phyloP scores from a whole-genome alignment of 2,329 filamentous ascomycete genomes.

The Beauveria bassiana region DNA sequence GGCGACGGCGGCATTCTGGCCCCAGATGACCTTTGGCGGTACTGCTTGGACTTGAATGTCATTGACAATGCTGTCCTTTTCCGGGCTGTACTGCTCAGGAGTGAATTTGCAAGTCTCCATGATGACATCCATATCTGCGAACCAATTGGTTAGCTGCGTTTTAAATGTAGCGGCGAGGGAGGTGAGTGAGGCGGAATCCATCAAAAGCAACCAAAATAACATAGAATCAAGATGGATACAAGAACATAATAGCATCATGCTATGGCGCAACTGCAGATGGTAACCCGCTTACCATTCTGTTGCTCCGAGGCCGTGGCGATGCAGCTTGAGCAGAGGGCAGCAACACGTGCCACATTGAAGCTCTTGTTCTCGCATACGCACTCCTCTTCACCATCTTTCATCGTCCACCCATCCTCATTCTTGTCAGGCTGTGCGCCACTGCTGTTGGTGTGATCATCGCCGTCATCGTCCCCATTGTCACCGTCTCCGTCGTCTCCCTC shows the following conservation, averaged over 20 bases:
- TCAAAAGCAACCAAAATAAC: not conserved
- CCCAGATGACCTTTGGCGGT: slow-evolving; percentile 18
- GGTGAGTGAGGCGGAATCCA: too few relatives aligned
- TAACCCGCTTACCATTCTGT: slow-evolving; percentile 23
- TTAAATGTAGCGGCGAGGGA: not conserved
- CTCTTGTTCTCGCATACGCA: slow-evolving; percentile 33
- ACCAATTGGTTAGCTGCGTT: not conserved
- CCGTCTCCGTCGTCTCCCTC: not conserved
- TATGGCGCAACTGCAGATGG: not conserved
- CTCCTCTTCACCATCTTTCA: slow-evolving; percentile 22
- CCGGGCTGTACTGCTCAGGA: slow-evolving; percentile 21
- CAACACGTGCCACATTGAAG: slow-evolving; percentile 31
- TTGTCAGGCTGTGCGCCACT: not conserved
- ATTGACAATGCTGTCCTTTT: slow-evolving; percentile 24
- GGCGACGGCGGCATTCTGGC: slow-evolving; percentile 12
- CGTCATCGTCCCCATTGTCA: not conserved
- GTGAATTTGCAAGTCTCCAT: slow-evolving; percentile 29
- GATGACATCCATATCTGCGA: slow-evolving; percentile 28
- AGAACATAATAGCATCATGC: not conserved
- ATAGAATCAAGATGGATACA: not conserved
- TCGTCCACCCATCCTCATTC: slow-evolving; percentile 13
- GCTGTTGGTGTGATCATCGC: not conserved
- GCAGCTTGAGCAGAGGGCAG: slow-evolving; percentile 31
- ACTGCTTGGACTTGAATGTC: slow-evolving; percentile 27
- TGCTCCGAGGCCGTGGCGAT: slow-evolving; percentile 24